Percentiles rank a stretch among this genome's conserved stretches.
These are phyloP conservation scores for Chionographis japonica DNA, from an alignment of 106 monocot genomes.

Conservation along the genomic window DNA sequence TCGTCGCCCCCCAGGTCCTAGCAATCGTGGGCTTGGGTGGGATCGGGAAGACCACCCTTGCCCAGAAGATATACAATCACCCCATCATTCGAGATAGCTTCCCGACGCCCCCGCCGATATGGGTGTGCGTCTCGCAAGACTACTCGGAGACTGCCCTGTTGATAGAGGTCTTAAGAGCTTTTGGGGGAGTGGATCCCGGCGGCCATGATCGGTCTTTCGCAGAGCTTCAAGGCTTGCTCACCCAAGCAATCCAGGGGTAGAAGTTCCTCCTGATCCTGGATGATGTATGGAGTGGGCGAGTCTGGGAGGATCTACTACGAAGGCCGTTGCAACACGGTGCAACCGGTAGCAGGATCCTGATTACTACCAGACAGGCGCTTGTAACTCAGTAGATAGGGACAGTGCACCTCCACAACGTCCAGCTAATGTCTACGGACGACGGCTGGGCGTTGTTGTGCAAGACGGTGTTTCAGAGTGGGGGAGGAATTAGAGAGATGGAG, in stretches of 20 bases:
- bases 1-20: neutral
- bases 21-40: conserved; percentile 35
- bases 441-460: conserved; percentile 5
- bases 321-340: neutral
- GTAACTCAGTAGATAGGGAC: conserved; percentile 10
- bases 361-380: conserved; percentile 14
- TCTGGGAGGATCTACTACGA: conserved; percentile 7
- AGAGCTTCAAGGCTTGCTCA: neutral
- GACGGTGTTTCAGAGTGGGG: neutral
- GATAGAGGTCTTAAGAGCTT: neutral
- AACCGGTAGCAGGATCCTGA: neutral
- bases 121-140: conserved; percentile 13
- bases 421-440: conserved; percentile 4
- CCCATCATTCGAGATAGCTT: neutral
- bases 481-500: neutral
- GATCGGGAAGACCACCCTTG: conserved; percentile 46
- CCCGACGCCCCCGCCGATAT: neutral
- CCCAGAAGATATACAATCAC: conserved; percentile 21
- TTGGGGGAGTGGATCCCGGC: neutral
- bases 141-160: neutral
- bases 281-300: conserved; percentile 4
- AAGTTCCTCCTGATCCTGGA: conserved; percentile 14
- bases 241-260: neutral
- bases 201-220: no score
- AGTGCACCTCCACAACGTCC: neutral